Percentiles rank a stretch among this genome's conserved stretches.
Evolutionary conservation across 768 basidiomycete genomes (phyloP).

Genomic region (Pleurotus tuoliensis): DNA sequence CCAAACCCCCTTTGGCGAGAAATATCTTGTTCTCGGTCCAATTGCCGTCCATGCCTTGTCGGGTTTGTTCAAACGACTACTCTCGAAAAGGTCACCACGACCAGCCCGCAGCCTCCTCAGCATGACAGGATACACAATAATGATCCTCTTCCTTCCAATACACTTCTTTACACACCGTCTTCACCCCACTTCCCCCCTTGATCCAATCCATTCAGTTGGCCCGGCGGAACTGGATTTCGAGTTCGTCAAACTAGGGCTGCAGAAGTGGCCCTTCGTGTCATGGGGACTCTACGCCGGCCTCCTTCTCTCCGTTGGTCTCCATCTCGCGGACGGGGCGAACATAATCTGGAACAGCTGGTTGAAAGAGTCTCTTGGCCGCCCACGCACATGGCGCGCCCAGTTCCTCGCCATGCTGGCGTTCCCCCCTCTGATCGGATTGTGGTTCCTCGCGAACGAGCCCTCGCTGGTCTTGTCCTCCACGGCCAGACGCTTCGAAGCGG

Average conservation of each 20-base stretch:
- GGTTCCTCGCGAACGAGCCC: constrained; percentile 51
- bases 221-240: constrained; percentile 81
- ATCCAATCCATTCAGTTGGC: constrained; percentile 55
- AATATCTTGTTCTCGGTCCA: constrained; percentile 62
- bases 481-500: constrained; percentile 46
- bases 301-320: constrained; percentile 50
- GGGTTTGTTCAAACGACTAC: constrained; percentile 54
- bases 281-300: constrained; percentile 64
- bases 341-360: constrained; percentile 51
- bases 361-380: constrained; percentile 19
- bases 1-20: constrained; percentile 67
- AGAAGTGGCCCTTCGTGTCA: constrained; percentile 57
- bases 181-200: constrained; percentile 38
- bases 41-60: constrained; percentile 61
- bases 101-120: constrained; percentile 43
- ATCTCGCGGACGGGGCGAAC: constrained; percentile 57
- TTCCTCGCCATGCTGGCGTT: constrained; percentile 33
- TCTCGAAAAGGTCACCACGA: constrained; percentile 32
- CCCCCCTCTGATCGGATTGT: constrained; percentile 57
- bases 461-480: constrained; percentile 50
- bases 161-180: constrained; percentile 70
- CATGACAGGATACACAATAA: constrained; percentile 58
- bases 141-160: constrained; percentile 57
- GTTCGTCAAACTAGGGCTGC: constrained; percentile 72
- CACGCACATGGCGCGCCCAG: constrained; percentile 15